Conservation (phyloP, 768 basidiomycete species). For the Collybia sp. region DNA sequence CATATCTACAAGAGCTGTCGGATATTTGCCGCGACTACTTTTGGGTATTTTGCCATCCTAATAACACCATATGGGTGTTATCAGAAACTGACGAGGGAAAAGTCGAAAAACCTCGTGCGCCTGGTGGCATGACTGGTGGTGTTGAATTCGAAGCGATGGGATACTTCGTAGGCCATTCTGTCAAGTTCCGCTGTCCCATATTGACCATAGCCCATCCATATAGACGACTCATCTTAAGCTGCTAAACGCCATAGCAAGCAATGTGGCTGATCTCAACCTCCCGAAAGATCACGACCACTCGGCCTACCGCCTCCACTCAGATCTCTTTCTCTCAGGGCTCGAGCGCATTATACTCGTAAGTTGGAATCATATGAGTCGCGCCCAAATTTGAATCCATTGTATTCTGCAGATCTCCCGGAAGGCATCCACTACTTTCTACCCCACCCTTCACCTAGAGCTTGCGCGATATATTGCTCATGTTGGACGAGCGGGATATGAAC, state of each 20-base stretch:
- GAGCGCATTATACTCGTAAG: slow-evolving; percentile 87
- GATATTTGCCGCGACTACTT: slow-evolving; percentile 93
- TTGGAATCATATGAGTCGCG: slow-evolving; percentile 1
- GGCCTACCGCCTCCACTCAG: slow-evolving; percentile 77
- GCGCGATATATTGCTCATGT: slow-evolving; percentile 79
- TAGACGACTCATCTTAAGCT: slow-evolving; percentile 88
- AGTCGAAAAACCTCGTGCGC: slow-evolving; percentile 89
- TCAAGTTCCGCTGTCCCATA: background rate
- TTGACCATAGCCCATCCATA: background rate
- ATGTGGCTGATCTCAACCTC: slow-evolving; percentile 59
- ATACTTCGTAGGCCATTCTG: slow-evolving; percentile 70
- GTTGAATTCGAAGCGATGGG: slow-evolving; percentile 98
- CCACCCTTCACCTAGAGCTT: slow-evolving; percentile 90
- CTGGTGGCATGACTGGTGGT: slow-evolving; percentile 97
- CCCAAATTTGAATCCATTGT: slow-evolving; percentile 1
- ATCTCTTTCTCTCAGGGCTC: slow-evolving; percentile 87
- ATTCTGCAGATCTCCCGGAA: slow-evolving; percentile 79
- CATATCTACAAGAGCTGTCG: slow-evolving; percentile 77
- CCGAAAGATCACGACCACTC: slow-evolving; percentile 69
- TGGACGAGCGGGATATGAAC: slow-evolving; percentile 59
- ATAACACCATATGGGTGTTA: slow-evolving; percentile 88
- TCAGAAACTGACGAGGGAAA: slow-evolving; percentile 76
- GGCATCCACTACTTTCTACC: slow-evolving; percentile 92
- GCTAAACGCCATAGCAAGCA: slow-evolving; percentile 72
- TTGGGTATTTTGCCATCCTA: slow-evolving; percentile 96